These are phyloP conservation scores for Eucalyptus polyanthemos DNA, from an alignment of 345 rosid genomes.

Conservation along the genomic window DNA sequence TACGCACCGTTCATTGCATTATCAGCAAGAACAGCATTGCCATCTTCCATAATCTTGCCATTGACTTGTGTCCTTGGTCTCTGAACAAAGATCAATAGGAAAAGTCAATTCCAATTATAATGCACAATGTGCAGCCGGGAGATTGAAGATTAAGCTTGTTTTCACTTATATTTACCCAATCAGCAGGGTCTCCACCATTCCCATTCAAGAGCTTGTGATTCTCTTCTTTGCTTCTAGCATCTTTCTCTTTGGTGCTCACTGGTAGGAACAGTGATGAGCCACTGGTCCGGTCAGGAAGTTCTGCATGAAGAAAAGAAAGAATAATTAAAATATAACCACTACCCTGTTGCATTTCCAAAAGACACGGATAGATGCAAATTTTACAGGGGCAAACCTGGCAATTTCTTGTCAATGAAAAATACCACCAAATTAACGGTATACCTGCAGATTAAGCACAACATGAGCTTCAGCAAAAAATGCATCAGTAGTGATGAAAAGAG, in stretches of 20 bases:
- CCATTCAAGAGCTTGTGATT: constrained; percentile 94
- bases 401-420: constrained; percentile 89
- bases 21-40: constrained; percentile 45
- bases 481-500: neutral
- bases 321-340: neutral
- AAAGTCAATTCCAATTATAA: neutral
- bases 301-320: constrained; percentile 15
- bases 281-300: constrained; percentile 63
- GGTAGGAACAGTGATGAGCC: constrained; percentile 55
- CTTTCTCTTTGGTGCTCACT: constrained; percentile 50
- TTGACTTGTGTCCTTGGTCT: constrained; percentile 72
- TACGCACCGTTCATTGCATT: constrained; percentile 64
- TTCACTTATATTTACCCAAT: constrained; percentile 42
- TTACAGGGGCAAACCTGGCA: constrained; percentile 60
- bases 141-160: neutral
- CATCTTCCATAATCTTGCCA: constrained; percentile 71
- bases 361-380: neutral
- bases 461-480: neutral
- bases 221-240: constrained; percentile 69
- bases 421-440: constrained; percentile 91
- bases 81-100: constrained; percentile 13
- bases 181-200: constrained; percentile 71
- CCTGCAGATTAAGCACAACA: constrained; percentile 27
- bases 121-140: neutral
- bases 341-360: neutral